Evolutionary conservation across 2,329 filamentous ascomycete species (phyloP).

Genomic region (Berkeleyomyces rouxiae): DNA sequence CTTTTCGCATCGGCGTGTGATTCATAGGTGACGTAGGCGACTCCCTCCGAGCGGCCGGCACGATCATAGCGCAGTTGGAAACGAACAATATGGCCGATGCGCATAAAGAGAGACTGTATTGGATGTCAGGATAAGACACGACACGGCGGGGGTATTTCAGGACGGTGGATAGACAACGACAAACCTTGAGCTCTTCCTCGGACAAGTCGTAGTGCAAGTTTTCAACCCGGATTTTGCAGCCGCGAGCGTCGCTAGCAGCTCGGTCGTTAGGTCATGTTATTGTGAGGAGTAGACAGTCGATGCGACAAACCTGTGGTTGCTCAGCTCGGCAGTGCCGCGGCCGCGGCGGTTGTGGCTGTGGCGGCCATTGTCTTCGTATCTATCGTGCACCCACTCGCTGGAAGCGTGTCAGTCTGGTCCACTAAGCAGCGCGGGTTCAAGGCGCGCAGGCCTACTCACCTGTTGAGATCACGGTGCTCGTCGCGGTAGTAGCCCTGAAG

Average conservation of each 20-base stretch:
- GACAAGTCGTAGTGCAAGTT: constrained; percentile 89
- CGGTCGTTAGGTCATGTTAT: not conserved
- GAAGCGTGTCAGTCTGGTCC: not conserved
- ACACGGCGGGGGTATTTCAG: not conserved
- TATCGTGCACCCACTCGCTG: constrained; percentile 90
- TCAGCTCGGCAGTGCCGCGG: constrained; percentile 21
- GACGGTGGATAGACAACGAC: constrained; percentile 6
- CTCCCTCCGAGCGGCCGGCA: constrained; percentile 71
- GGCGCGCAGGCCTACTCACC: constrained; percentile 30
- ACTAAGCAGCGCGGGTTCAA: not conserved
- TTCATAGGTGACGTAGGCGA: constrained; percentile 70
- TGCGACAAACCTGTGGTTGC: constrained; percentile 7
- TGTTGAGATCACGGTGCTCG: constrained; percentile 51
- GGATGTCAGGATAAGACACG: not conserved
- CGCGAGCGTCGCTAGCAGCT: constrained; percentile 31
- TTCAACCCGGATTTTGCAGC: constrained; percentile 64
- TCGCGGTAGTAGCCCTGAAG: constrained; percentile 37
- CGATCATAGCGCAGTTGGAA: constrained; percentile 70
- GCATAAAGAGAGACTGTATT: constrained; percentile 41
- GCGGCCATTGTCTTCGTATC: constrained; percentile 57
- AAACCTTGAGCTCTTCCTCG: constrained; percentile 64
- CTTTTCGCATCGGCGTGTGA: constrained; percentile 50
- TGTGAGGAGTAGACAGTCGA: not conserved
- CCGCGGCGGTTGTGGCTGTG: constrained; percentile 26
- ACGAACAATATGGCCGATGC: constrained; percentile 55